Conservation (phyloP, 2,329 filamentous ascomycete genomes). For the Colletotrichum sp. region DNA sequence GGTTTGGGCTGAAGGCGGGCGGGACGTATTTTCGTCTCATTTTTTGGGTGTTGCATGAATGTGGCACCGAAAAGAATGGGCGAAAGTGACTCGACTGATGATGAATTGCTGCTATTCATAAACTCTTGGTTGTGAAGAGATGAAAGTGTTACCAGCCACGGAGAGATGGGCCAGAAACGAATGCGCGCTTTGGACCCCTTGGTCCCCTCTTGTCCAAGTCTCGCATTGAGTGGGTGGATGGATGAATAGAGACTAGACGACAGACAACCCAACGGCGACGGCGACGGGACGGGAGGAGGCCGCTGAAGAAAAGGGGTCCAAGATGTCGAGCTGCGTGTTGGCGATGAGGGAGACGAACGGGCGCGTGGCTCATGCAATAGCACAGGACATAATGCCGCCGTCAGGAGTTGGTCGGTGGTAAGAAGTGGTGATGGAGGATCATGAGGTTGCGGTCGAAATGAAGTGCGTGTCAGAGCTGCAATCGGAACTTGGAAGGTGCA, state of each 20-base stretch:
- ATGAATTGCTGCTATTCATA: neutral
- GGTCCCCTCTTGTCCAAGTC: neutral
- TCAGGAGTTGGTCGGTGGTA: neutral
- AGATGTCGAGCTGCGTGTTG: neutral
- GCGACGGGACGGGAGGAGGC: neutral
- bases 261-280: neutral
- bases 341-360: neutral
- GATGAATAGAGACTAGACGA: neutral
- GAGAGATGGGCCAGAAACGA: neutral
- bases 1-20: neutral
- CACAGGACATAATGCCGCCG: neutral
- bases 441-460: neutral
- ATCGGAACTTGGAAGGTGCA: constrained; percentile 14
- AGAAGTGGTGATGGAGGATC: neutral
- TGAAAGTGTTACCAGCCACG: neutral
- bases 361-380: neutral
- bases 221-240: neutral
- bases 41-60: neutral
- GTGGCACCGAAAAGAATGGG: neutral
- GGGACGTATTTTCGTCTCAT: constrained; percentile 5
- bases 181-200: neutral
- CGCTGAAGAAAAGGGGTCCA: neutral
- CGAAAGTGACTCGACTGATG: neutral
- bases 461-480: constrained; percentile 2
- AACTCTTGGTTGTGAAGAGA: neutral